Evolutionary conservation across 768 basidiomycete genomes (phyloP).

Genomic region (Mycena floridula): DNA sequence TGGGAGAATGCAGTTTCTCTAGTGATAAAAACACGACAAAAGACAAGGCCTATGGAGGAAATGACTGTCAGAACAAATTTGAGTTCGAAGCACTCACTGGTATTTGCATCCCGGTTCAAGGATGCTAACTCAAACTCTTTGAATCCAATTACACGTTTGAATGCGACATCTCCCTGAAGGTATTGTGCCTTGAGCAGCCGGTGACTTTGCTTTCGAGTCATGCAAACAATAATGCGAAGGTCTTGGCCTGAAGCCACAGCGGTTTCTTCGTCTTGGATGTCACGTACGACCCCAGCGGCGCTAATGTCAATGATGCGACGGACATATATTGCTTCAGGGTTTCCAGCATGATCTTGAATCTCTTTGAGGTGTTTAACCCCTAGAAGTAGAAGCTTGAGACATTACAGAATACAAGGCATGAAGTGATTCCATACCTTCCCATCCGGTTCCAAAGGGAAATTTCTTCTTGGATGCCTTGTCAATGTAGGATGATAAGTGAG

Average conservation of each 20-base stretch:
- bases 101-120: conserved; percentile 4
- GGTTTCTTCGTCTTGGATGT: background rate
- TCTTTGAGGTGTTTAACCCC: conserved; percentile 10
- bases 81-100: conserved; percentile 4
- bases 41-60: conserved; percentile 8
- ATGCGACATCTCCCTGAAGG: conserved; percentile 12
- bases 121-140: conserved; percentile 11
- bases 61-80: background rate
- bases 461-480: conserved; percentile 1
- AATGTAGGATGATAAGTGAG: conserved; percentile 16
- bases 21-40: conserved; percentile 10
- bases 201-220: conserved; percentile 7
- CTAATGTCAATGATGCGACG: conserved; percentile 1
- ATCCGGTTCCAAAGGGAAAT: conserved; percentile 16
- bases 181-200: conserved; percentile 4
- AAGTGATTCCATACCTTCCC: conserved; percentile 12
- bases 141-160: conserved; percentile 10
- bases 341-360: conserved; percentile 3
- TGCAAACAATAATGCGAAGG: conserved; percentile 13
- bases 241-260: background rate
- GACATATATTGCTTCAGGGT: conserved; percentile 8
- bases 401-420: background rate
- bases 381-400: conserved; percentile 2
- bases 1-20: conserved; percentile 10
- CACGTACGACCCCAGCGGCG: background rate